Percentiles rank a stretch among this genome's conserved stretches.
Conservation (phyloP, 805 yeast genomes). For the Ogataea salicorniae region DNA sequence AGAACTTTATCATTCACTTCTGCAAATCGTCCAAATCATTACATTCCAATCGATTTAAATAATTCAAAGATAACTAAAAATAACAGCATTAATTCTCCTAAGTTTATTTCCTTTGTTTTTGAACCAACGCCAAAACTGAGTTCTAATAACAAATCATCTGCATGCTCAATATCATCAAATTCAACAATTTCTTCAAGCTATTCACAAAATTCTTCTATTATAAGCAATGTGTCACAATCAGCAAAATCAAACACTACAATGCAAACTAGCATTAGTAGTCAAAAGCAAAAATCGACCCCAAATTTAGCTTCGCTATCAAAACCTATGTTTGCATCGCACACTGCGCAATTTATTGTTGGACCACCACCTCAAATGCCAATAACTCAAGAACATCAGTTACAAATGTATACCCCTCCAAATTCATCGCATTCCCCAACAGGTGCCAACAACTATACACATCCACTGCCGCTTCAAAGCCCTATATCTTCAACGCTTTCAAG, state of each 20-base stretch:
- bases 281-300: not conserved
- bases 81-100: slow-evolving; percentile 5
- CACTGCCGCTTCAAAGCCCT: slow-evolving; percentile 12
- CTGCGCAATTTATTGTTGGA: not conserved
- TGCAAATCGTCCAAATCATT: not conserved
- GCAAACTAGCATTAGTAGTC: not conserved
- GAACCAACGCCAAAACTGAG: slow-evolving; percentile 13
- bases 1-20: slow-evolving; percentile 7
- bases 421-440: not conserved
- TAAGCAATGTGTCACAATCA: not conserved
- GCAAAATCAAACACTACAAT: not conserved
- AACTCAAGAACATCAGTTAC: not conserved
- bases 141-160: slow-evolving; percentile 7
- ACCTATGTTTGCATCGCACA: not conserved
- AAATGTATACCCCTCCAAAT: no score
- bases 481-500: slow-evolving; percentile 18
- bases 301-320: not conserved
- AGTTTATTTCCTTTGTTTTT: slow-evolving; percentile 19
- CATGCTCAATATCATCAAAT: slow-evolving; percentile 16
- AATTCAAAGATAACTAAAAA: slow-evolving; percentile 1
- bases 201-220: not conserved
- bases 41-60: slow-evolving; percentile 1
- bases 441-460: not conserved
- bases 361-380: slow-evolving; percentile 1
- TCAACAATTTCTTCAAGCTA: not conserved